Base-by-base conservation (phyloP, 306 rosid genomes). In the Vigna nakashimae region DNA sequence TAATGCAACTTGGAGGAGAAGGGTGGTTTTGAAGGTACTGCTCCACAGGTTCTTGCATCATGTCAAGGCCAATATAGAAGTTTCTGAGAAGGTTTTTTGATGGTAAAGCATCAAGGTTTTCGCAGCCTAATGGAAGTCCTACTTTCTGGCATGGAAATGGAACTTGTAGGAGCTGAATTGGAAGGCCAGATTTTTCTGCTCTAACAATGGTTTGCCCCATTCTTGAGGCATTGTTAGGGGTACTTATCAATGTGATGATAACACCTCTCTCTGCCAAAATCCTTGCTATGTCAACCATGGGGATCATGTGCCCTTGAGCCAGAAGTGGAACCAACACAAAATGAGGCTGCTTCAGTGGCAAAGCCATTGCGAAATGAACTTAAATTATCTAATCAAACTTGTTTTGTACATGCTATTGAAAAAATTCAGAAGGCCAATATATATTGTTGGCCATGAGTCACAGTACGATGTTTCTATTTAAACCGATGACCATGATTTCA, bases 131-230 rank as follows among this genome's bases (percentile, higher is more conserved):
- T 45, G 73, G 73, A 67, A 67, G 73, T 24, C 73, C 91, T 0
- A 84, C 90, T 84, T 86, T 57, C 45, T 82, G 63, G 69, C 82
- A 71, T 38, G 88, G 86, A 69, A 90, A 87, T 74, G 83, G 88
- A 80, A 90, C 67, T 73, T 74, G 63, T 2, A 85, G 84, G 5
- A 87, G 75, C 8, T 40, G 60, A 71, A 90, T 78, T 7, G 77
- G 70, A 20, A 80, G 85, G 0, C 83, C 78, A 0, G 73, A 46
- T 43, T 24, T 45, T 45, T 22, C 18, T 13, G 73, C 73, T 67
- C 73, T 22, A 22, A 0, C 3, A 22, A 67, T 7, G 24, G 7
- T 43, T 22, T 45, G 73, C 22, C 26, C 56, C 26, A 43, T 26
- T 45, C 40, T 67, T 45, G 73, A 43, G 40, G 73, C 70, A 65